phyloP scores from a whole-genome alignment of 768 basidiomycete species.

The Lanmaoa pseudosensibilis region DNA sequence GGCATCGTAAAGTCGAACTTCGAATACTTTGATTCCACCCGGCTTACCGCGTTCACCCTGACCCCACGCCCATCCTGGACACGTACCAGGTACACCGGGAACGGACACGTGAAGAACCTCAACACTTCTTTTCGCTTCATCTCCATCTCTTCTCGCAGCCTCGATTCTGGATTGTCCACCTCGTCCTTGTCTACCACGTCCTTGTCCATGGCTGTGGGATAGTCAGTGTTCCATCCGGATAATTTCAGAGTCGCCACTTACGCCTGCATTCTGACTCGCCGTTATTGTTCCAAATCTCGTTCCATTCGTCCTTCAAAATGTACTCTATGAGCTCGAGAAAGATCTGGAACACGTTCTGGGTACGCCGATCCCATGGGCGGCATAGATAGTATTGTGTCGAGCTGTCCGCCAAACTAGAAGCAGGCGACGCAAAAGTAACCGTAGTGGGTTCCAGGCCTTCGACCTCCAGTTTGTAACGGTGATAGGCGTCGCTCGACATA shows the following conservation, averaged over 20 bases:
- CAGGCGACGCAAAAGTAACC: constrained; percentile 7
- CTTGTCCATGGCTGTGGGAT: background rate
- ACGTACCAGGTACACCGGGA: constrained; percentile 21
- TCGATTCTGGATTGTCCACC: background rate
- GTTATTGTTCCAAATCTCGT: background rate
- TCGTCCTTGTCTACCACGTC: constrained; percentile 3
- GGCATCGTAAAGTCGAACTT: constrained; percentile 19
- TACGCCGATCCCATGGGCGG: constrained; percentile 20
- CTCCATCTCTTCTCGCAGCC: constrained; percentile 12
- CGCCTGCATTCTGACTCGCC: background rate
- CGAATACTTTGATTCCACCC: constrained; percentile 13
- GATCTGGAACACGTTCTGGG: constrained; percentile 17
- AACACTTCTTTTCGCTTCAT: constrained; percentile 19
- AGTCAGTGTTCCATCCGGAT: background rate
- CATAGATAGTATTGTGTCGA: constrained; percentile 21
- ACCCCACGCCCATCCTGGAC: constrained; percentile 13
- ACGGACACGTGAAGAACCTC: constrained; percentile 13
- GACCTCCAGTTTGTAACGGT: constrained; percentile 14
- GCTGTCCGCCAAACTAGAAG: background rate
- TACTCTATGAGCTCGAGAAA: constrained; percentile 20
- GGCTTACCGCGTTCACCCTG: constrained; percentile 15
- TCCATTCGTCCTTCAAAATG: background rate
- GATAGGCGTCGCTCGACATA: background rate
- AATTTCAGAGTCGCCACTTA: background rate
- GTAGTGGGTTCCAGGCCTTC: constrained; percentile 9